Conservation (phyloP, 805 yeast species). For the Saccharomycopsis oosterbeekiorum region DNA sequence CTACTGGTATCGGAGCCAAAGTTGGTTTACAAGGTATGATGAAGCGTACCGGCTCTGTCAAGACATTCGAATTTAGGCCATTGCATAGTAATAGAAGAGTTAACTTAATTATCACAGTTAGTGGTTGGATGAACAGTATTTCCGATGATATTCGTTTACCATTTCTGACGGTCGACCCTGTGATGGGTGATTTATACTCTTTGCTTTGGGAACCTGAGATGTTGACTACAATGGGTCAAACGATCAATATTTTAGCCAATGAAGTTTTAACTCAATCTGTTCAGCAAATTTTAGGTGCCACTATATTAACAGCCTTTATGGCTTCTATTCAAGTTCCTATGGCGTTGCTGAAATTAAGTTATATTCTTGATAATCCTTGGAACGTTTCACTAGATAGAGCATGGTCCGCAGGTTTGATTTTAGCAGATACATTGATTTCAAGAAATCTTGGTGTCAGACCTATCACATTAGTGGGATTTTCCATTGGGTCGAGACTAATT, state of each 20-base stretch:
- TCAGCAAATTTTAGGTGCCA: slow-evolving; percentile 91
- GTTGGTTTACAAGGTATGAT: slow-evolving; percentile 83
- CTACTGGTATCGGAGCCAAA: slow-evolving; percentile 82
- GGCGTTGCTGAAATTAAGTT: slow-evolving; percentile 81
- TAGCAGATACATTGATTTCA: slow-evolving; percentile 83
- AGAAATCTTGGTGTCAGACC: slow-evolving; percentile 91
- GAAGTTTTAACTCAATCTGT: slow-evolving; percentile 89
- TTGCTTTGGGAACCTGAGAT: slow-evolving; percentile 97
- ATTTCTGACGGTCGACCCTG: slow-evolving; percentile 92
- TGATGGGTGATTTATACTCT: slow-evolving; percentile 93
- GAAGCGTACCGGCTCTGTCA: slow-evolving; percentile 80
- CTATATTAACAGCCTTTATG: slow-evolving; percentile 82
- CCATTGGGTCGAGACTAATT: slow-evolving; percentile 86
- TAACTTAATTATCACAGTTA: slow-evolving; percentile 76
- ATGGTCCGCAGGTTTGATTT: slow-evolving; percentile 85
- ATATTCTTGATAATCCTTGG: slow-evolving; percentile 94
- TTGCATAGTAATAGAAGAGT: slow-evolving; percentile 84
- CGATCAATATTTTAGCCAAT: slow-evolving; percentile 84
- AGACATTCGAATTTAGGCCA: slow-evolving; percentile 90
- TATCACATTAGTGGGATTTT: slow-evolving; percentile 84
- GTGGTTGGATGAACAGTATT: slow-evolving; percentile 97
- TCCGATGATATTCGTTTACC: slow-evolving; percentile 95
- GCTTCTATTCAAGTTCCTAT: slow-evolving; percentile 88
- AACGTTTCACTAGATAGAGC: slow-evolving; percentile 94
- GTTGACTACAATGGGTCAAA: slow-evolving; percentile 93